phyloP scores from a whole-genome alignment of 2,329 filamentous ascomycete genomes.

The Chlorencoelia australis region DNA sequence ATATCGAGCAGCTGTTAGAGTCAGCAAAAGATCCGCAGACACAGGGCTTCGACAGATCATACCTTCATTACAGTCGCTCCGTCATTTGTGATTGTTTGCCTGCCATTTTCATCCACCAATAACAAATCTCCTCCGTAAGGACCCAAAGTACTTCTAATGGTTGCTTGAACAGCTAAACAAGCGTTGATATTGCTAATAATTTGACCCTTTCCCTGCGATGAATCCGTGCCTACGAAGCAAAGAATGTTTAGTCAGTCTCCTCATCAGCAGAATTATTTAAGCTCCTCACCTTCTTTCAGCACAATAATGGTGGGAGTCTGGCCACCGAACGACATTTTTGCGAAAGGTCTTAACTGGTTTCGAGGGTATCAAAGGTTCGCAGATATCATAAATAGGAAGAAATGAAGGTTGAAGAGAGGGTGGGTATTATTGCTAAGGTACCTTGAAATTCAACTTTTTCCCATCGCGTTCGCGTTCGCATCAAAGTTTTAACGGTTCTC shows the following conservation, averaged over 20 bases:
- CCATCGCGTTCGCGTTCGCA: too few relatives aligned
- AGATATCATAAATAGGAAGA: too few relatives aligned
- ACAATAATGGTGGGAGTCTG: slow-evolving; percentile 98
- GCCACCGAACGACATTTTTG: slow-evolving; percentile 82
- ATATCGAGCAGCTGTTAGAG: slow-evolving; percentile 77
- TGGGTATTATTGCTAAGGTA: too few relatives aligned
- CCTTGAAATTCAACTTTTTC: too few relatives aligned
- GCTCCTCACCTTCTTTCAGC: slow-evolving; percentile 78
- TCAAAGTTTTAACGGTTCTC: too few relatives aligned
- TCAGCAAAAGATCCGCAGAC: slow-evolving; percentile 7
- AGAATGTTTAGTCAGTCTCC: slow-evolving; percentile 10
- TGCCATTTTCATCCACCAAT: slow-evolving; percentile 91
- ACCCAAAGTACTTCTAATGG: slow-evolving; percentile 90
- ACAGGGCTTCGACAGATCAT: slow-evolving; percentile 15
- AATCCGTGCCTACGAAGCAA: slow-evolving; percentile 67
- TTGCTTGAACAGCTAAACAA: slow-evolving; percentile 88
- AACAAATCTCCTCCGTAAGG: slow-evolving; percentile 95
- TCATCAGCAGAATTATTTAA: slow-evolving; percentile 3
- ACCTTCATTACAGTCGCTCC: slow-evolving; percentile 99
- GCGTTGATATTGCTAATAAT: slow-evolving; percentile 98
- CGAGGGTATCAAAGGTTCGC: too few relatives aligned
- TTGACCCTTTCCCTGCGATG: slow-evolving; percentile 94
- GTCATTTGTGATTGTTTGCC: slow-evolving; percentile 97
- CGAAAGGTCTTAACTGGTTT: too few relatives aligned
- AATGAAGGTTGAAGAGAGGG: too few relatives aligned